phyloP scores from a whole-genome alignment of 1,284 basidiomycete genomes.

The Ceratobasidium theobromae region DNA sequence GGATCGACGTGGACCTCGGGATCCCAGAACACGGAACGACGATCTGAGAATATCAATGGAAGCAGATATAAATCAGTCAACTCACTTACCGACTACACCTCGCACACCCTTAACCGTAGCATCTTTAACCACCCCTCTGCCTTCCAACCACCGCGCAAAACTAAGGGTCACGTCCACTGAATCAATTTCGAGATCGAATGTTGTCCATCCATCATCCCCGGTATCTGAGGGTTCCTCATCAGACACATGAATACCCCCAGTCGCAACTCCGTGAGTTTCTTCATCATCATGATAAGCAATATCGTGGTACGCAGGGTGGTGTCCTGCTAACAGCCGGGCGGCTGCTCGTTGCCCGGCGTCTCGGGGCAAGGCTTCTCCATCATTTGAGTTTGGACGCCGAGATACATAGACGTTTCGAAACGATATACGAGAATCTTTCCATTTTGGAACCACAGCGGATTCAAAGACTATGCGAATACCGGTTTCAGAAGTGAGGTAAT shows the following conservation, averaged over 20 bases:
- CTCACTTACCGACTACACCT: conserved; percentile 77
- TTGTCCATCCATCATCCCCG: conserved; percentile 55
- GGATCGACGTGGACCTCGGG: conserved; percentile 76
- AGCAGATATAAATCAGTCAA: not conserved
- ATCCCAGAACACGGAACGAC: conserved; percentile 88
- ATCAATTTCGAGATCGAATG: conserved; percentile 90
- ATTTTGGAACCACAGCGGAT: conserved; percentile 96
- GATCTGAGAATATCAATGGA: conserved; percentile 56
- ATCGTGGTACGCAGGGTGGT: conserved; percentile 68
- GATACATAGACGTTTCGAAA: conserved; percentile 98
- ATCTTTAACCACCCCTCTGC: conserved; percentile 89
- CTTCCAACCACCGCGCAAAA: conserved; percentile 90
- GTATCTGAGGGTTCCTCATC: conserved; percentile 44
- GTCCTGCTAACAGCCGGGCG: conserved; percentile 63
- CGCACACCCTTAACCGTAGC: conserved; percentile 93
- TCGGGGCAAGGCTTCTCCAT: conserved; percentile 32
- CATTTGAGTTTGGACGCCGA: conserved; percentile 57
- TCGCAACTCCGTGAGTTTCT: conserved; percentile 15
- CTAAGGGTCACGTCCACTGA: conserved; percentile 97
- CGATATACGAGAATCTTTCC: conserved; percentile 92
- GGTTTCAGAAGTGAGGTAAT: conserved; percentile 91
- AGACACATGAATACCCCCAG: not conserved
- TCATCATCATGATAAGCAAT: conserved; percentile 53
- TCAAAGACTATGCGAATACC: conserved; percentile 96
- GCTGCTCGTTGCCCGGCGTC: conserved; percentile 55